A percentile compares a stretch with the other conserved stretches of the same genome.
Conservation (phyloP, 2,329 filamentous ascomycete genomes). For the Penicillium verrucosum region DNA sequence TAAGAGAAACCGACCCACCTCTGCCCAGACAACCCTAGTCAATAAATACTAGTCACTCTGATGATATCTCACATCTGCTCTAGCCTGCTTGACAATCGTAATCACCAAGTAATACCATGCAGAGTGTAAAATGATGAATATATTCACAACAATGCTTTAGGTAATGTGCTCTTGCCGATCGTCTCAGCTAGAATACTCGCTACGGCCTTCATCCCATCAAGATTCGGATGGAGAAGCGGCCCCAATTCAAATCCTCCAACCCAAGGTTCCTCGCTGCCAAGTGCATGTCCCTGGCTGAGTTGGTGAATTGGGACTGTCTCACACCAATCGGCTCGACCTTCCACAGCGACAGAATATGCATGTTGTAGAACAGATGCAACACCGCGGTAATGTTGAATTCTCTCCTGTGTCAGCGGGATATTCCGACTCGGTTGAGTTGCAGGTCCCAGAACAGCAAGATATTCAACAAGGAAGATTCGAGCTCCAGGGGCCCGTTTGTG, state of each 20-base stretch:
- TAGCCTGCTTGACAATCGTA: not conserved
- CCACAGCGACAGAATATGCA: slow-evolving; percentile 6
- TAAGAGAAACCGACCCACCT: not conserved
- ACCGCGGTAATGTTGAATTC: slow-evolving; percentile 7
- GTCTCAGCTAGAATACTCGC: slow-evolving; percentile 4
- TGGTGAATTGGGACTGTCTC: slow-evolving; percentile 16
- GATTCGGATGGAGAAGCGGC: slow-evolving; percentile 12
- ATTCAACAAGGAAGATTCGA: slow-evolving; percentile 15
- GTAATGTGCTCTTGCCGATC: not conserved
- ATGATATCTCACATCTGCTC: not conserved
- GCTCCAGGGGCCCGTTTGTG: slow-evolving; percentile 11
- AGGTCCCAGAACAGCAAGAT: slow-evolving; percentile 15
- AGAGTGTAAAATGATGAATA: not conserved
- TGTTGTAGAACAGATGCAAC: slow-evolving; percentile 13
- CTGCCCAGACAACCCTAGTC: not conserved
- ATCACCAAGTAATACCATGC: not conserved
- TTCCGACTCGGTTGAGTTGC: slow-evolving; percentile 6
- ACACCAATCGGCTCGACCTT: slow-evolving; percentile 13
- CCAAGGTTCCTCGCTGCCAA: slow-evolving; percentile 15
- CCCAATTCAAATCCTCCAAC: slow-evolving; percentile 8
- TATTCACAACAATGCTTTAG: not conserved
- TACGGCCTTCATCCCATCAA: slow-evolving; percentile 15
- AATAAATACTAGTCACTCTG: not conserved
- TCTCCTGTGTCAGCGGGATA: slow-evolving; percentile 12
- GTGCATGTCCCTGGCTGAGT: slow-evolving; percentile 12